These are phyloP conservation scores for Penicillium silybi DNA, from an alignment of 495 filamentous ascomycete species.

Conservation along the genomic window DNA sequence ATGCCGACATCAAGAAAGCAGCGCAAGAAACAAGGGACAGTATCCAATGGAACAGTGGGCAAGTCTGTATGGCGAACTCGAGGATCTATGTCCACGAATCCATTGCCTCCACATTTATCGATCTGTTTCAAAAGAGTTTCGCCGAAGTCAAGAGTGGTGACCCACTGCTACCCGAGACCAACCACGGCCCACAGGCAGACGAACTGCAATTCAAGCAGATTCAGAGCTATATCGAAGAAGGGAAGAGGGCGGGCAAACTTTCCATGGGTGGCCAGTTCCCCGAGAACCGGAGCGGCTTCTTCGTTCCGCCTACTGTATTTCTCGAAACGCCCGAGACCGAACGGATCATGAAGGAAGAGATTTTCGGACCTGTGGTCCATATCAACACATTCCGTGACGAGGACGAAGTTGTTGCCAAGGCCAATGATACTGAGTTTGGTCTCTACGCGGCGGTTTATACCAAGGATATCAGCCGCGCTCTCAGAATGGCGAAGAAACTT, in stretches of 20 bases:
- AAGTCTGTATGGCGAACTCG: conserved; percentile 47
- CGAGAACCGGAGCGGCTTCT: conserved; percentile 32
- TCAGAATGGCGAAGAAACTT: conserved; percentile 43
- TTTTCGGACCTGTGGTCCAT: conserved; percentile 45
- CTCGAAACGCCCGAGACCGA: conserved; percentile 29
- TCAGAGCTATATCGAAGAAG: conserved; percentile 80
- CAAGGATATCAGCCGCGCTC: conserved; percentile 41
- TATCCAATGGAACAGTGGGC: conserved; percentile 44
- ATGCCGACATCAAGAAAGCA: conserved; percentile 74
- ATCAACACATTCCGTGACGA: conserved; percentile 38
- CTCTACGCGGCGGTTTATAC: conserved; percentile 47
- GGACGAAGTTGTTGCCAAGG: conserved; percentile 36
- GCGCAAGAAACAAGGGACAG: conserved; percentile 62
- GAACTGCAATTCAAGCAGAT: conserved; percentile 81
- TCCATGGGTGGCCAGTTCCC: conserved; percentile 6
- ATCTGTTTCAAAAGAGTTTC: conserved; percentile 66
- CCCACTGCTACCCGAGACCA: conserved; percentile 70
- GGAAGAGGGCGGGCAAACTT: conserved; percentile 60
- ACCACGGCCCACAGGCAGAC: conserved; percentile 87
- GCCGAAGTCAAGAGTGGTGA: conserved; percentile 59
- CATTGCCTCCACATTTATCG: conserved; percentile 80
- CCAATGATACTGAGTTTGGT: conserved; percentile 40
- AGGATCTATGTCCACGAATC: conserved; percentile 50
- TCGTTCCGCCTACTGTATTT: conserved; percentile 46
- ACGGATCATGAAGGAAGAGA: conserved; percentile 38